Evolutionary conservation across 495 filamentous ascomycete species (phyloP), one percentile per base, ranked within the genome.

Genomic region (Talaromyces wortmannii): DNA sequence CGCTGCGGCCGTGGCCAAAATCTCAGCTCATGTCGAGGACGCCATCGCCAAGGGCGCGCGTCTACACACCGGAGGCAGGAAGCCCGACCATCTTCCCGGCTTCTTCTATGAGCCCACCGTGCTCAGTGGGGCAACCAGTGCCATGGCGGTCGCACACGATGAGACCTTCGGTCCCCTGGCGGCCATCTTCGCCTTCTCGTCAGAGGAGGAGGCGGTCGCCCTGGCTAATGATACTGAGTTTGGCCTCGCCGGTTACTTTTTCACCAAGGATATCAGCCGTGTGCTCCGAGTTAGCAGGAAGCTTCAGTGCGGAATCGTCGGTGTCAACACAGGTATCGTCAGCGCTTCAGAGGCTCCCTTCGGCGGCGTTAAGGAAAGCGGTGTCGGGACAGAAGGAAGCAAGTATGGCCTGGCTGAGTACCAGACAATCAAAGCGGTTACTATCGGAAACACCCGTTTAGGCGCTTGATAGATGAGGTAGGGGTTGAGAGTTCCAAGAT

Each of bases 361-460:
- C 62, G 86, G 86, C n/a, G 86, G 87, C 0, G 85, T 90, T 57
- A 90, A 90, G 70, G 85, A 88, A 62, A 83, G 79, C 6, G 86
- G 86, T 0, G 88, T 87, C 59, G 86, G 86, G 6, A 90, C 89
- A 70, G 86, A 90, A 64, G 83, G 81, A 10, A 85, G 86, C 17
- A 86, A 84, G 65, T 86, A 88, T 52, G 86, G 85, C 1, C 78
- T 89, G 18, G 71, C 78, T 31, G 85, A 88, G 63, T 90, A 86
- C 54, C 65, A 88, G 63, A 76, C 88, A 29, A 85, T 83, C 2
- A 90, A 90, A 70, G 88, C 85, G 2, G 83, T 83, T n/a, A 87
- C 83, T 0, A 59, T 88, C 12, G 33, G 33, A 6, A 36, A 36
- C 33, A n/a, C n/a, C n/a, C n/a, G n/a, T n/a, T n/a, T n/a, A n/a